Evolutionary conservation across 108 stramenopile genomes (phyloP).

Genomic region (Nitzschia palea): DNA sequence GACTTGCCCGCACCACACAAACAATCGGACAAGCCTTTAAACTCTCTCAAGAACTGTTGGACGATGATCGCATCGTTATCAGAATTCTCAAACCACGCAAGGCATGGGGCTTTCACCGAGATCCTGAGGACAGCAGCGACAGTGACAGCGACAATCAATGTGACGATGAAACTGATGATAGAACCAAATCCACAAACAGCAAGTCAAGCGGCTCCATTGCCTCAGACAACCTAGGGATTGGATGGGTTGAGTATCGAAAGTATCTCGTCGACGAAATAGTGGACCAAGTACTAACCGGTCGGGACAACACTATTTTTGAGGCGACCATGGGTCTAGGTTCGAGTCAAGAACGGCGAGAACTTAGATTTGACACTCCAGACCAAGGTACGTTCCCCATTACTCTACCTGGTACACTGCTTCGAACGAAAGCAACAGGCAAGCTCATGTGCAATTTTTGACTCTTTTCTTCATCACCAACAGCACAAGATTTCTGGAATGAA

Average conservation of each 20-base stretch:
- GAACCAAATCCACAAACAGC: not conserved
- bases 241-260: slow-evolving; percentile 35
- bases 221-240: not conserved
- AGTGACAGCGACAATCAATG: slow-evolving; percentile 18
- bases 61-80: slow-evolving; percentile 29
- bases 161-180: not conserved
- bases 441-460: no score
- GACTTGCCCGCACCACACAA: not conserved
- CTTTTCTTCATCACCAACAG: not conserved
- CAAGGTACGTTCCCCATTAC: slow-evolving; percentile 10
- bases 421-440: no score
- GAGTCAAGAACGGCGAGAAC: slow-evolving; percentile 25
- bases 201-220: not conserved
- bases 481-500: slow-evolving; percentile 16
- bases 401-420: no score
- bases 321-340: slow-evolving; percentile 26
- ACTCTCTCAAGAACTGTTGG: slow-evolving; percentile 22
- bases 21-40: slow-evolving; percentile 10
- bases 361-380: slow-evolving; percentile 11
- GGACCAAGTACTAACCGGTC: slow-evolving; percentile 7
- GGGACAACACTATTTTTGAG: slow-evolving; percentile 15
- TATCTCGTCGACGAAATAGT: slow-evolving; percentile 30
- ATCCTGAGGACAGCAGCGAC: slow-evolving; percentile 12
- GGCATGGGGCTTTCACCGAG: slow-evolving; percentile 17
- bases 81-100: slow-evolving; percentile 27